phyloP scores from a whole-genome alignment of 1,284 basidiomycete species.

The Cutaneotrichosporon daszewskae region DNA sequence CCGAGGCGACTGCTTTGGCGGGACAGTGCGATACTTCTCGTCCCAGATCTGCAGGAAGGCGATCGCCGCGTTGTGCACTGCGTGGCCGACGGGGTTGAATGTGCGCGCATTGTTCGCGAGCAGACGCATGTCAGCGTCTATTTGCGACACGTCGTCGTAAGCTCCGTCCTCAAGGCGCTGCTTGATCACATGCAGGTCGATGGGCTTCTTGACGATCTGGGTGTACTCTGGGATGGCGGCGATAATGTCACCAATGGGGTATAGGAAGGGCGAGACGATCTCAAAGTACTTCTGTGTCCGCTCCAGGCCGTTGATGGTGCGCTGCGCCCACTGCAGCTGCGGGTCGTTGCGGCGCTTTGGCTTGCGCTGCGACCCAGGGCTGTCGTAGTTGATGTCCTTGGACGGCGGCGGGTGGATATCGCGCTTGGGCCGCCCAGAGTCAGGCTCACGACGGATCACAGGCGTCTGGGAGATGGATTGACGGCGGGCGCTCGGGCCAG shows the following conservation, averaged over 20 bases:
- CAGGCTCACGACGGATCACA: slow-evolving; percentile 47
- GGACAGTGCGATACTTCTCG: slow-evolving; percentile 79
- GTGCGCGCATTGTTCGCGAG: slow-evolving; percentile 89
- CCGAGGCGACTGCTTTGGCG: slow-evolving; percentile 51
- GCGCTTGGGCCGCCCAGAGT: slow-evolving; percentile 78
- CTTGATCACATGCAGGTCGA: slow-evolving; percentile 86
- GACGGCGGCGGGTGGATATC: slow-evolving; percentile 94
- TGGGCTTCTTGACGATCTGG: slow-evolving; percentile 85
- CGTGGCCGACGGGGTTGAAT: slow-evolving; percentile 85
- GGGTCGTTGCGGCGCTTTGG: slow-evolving; percentile 62
- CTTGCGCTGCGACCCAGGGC: slow-evolving; percentile 45
- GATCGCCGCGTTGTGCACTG: slow-evolving; percentile 75
- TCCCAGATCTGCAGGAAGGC: slow-evolving; percentile 80
- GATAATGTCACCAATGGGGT: slow-evolving; percentile 72
- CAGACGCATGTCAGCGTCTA: slow-evolving; percentile 85
- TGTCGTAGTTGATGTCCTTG: slow-evolving; percentile 83
- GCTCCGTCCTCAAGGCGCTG: slow-evolving; percentile 69
- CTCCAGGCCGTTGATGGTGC: slow-evolving; percentile 63
- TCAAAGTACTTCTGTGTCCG: slow-evolving; percentile 70
- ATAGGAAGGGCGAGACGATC: slow-evolving; percentile 80
- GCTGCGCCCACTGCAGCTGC: slow-evolving; percentile 73
- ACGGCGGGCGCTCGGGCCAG: slow-evolving; percentile 23
- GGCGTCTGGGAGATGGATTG: slow-evolving; percentile 42
- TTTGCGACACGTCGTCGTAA: slow-evolving; percentile 70
- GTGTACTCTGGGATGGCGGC: slow-evolving; percentile 74